Base-by-base conservation (phyloP, 805 yeast genomes). In the Starmerella riodocensis region DNA sequence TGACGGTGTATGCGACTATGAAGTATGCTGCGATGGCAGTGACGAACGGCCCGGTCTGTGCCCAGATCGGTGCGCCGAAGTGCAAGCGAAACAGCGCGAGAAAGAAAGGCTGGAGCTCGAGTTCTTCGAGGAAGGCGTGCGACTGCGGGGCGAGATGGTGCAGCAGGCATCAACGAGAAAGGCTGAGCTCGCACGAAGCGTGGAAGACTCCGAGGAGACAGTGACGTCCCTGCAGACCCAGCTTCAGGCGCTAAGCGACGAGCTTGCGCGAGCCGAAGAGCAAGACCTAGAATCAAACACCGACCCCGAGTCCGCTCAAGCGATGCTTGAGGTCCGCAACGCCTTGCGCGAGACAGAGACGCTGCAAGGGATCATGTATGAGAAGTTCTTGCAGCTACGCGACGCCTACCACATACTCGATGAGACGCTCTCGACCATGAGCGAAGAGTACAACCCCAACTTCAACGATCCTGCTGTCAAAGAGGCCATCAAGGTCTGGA, bases 1-100 rank as follows among this genome's bases (percentile, higher is more conserved):
- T 51, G 98, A 91, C 59, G 96, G 96, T 0, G 75, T 78, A 2
- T 91, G 98, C 62, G 98, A 91, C 56, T 81, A 79, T 56, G 79
- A 76, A 16, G 39, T 67, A 9, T 91, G 98, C 59, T 91, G 98
- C 60, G 98, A 91, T 60, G 97, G 98, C 7, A 70, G 84, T 1
- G 98, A 91, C 59, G 98, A 91, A 44, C 42, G 57, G 57, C 37
- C 52, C 2, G 56, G 57, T 4, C n/a, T 49, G 21, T 84, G 93
- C 55, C 70, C 72, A 4, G 64, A 71, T 47, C 63, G 59, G 28
- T 80, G 91, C 53, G 53, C 51, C 1, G 68, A 69, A 42, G 69
- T 79, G 39, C 62, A 65, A 19, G 52, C 51, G 0, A 68, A 62
- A 37, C 66, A 65, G 45, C 54, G 52, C 4, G 48, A 47, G 17